Conservation (phyloP, 257 asterid genomes). For the Lavandula angustifolia region DNA sequence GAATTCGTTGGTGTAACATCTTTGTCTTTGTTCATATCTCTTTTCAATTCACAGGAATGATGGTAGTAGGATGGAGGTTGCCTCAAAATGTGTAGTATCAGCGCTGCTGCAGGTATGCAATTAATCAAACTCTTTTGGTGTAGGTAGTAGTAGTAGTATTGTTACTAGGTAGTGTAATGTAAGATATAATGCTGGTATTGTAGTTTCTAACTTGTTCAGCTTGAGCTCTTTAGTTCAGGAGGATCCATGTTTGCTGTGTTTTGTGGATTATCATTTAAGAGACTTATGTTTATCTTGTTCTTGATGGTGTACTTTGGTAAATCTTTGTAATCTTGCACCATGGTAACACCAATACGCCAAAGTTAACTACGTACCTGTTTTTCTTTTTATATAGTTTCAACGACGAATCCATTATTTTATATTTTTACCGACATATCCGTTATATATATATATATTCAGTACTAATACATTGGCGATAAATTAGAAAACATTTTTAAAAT, state of each 20-base stretch:
- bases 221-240: slow-evolving; percentile 17
- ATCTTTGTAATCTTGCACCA: too few species aligned
- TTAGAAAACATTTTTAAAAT: too few species aligned
- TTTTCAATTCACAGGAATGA: slow-evolving; percentile 29
- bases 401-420: too few species aligned
- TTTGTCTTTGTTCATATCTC: neutral
- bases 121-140: slow-evolving; percentile 20
- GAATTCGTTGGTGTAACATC: neutral
- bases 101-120: slow-evolving; percentile 27
- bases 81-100: slow-evolving; percentile 2
- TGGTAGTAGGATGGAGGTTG: slow-evolving; percentile 24
- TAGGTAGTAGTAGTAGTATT: slow-evolving; percentile 11
- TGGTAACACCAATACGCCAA: too few species aligned
- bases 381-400: too few species aligned
- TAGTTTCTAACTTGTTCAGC: slow-evolving; percentile 29
- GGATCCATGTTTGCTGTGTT: slow-evolving; percentile 1
- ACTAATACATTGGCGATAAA: too few species aligned
- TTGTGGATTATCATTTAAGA: too few species aligned
- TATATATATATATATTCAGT: too few species aligned
- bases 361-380: too few species aligned
- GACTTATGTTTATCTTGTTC: too few species aligned
- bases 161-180: neutral
- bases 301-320: too few species aligned
- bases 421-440: too few species aligned
- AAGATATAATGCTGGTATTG: slow-evolving; percentile 16